Conservation (phyloP, 2,329 filamentous ascomycete species). For the Aspergillus costaricaensis region DNA sequence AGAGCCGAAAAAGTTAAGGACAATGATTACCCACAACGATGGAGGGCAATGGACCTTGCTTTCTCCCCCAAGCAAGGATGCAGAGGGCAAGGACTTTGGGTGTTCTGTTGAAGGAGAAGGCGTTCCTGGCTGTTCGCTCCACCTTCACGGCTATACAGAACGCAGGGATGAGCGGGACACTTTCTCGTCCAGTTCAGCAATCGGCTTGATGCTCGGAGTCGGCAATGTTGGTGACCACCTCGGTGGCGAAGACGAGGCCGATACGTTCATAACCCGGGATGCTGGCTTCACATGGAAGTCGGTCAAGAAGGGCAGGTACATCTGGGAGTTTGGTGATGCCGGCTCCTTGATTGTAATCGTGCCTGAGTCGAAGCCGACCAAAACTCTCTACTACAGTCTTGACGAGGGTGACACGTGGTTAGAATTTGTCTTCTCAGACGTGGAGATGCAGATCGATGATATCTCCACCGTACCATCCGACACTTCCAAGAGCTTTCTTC, state of each 20-base stretch:
- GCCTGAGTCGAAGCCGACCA: conserved; percentile 67
- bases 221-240: conserved; percentile 85
- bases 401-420: conserved; percentile 82
- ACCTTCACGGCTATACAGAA: conserved; percentile 96
- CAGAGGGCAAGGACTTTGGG: conserved; percentile 68
- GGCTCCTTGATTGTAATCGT: conserved; percentile 91
- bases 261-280: conserved; percentile 89
- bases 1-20: conserved; percentile 76
- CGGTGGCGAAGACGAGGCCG: conserved; percentile 67
- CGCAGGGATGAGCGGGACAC: conserved; percentile 78
- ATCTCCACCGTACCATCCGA: conserved; percentile 89
- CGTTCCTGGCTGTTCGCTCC: conserved; percentile 72
- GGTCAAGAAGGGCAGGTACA: conserved; percentile 83
- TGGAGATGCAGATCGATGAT: conserved; percentile 72
- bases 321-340: conserved; percentile 95
- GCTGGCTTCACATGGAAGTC: conserved; percentile 87
- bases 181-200: conserved; percentile 82
- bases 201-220: conserved; percentile 86
- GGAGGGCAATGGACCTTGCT: conserved; percentile 83
- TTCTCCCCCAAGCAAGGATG: conserved; percentile 68
- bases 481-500: conserved; percentile 83
- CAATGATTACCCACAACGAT: conserved; percentile 94
- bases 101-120: conserved; percentile 63
- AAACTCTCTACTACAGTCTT: conserved; percentile 70
- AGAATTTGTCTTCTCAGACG: conserved; percentile 70